Conservation (phyloP, 2,329 filamentous ascomycete species). For the Chaetothyriales sp. region DNA sequence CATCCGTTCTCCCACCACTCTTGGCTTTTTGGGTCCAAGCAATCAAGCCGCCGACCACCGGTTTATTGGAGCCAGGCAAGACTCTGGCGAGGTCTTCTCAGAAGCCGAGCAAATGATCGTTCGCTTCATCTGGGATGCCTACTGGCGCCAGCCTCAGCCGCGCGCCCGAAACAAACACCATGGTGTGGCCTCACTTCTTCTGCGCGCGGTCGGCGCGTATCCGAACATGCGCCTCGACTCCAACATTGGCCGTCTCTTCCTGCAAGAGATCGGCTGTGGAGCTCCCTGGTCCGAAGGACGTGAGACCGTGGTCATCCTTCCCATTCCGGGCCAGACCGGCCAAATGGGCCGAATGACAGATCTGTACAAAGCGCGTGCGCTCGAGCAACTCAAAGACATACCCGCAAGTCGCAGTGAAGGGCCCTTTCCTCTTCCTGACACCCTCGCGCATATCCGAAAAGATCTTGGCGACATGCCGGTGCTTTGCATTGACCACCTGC, state of each 20-base stretch:
- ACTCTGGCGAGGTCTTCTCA: conserved; percentile 31
- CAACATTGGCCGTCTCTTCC: conserved; percentile 34
- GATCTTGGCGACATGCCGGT: conserved; percentile 45
- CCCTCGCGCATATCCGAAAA: conserved; percentile 42
- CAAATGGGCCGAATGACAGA: conserved; percentile 15
- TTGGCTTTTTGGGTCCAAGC: conserved; percentile 31
- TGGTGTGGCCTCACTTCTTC: conserved; percentile 38
- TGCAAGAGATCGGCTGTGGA: conserved; percentile 51
- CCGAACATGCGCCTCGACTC: conserved; percentile 26
- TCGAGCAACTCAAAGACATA: not conserved
- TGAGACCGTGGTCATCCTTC: conserved; percentile 7
- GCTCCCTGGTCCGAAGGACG: conserved; percentile 41
- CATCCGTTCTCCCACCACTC: conserved; percentile 29
- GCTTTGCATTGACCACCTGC: conserved; percentile 45
- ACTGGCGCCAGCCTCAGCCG: conserved; percentile 33
- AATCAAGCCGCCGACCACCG: conserved; percentile 20
- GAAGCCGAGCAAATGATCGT: conserved; percentile 40
- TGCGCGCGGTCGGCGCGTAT: conserved; percentile 46
- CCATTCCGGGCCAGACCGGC: conserved; percentile 6
- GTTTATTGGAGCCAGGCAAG: conserved; percentile 20
- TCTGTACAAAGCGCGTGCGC: not conserved
- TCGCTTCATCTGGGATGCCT: conserved; percentile 25
- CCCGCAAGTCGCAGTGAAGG: conserved; percentile 4
- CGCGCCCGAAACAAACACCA: conserved; percentile 19
- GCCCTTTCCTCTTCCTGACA: conserved; percentile 29